Conservation (phyloP, 441 rosid species). For the Lepidium campestre region DNA sequence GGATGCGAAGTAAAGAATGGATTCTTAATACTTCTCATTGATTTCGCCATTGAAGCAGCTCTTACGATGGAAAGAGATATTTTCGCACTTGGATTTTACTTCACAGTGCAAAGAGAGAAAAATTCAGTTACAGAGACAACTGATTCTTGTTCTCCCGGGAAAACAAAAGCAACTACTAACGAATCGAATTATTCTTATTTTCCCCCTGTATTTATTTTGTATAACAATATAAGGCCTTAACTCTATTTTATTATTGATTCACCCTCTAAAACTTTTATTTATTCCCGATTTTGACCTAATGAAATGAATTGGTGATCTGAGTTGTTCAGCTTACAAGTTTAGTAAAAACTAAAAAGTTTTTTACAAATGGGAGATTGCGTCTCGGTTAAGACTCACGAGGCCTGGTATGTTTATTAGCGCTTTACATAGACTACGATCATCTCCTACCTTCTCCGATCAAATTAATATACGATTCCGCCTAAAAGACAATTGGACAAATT, state of each 20-base stretch:
- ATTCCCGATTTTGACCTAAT: too few relatives aligned
- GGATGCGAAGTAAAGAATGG: constrained; percentile 32
- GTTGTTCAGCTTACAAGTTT: not conserved
- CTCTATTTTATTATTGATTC: not conserved
- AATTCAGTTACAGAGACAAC: constrained; percentile 16
- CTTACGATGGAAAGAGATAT: not conserved
- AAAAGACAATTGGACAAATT: not conserved
- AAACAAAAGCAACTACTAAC: not conserved
- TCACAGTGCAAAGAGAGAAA: not conserved
- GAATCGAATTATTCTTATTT: not conserved
- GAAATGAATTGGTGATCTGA: not conserved
- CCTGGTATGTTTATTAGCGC: not conserved
- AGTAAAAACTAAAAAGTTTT: not conserved
- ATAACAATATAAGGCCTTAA: not conserved
- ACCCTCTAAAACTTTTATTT: not conserved
- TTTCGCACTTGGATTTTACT: not conserved
- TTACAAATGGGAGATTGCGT: not conserved
- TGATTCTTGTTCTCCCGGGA: constrained; percentile 16
- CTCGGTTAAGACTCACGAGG: not conserved
- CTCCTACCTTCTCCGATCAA: not conserved
- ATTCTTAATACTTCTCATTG: constrained; percentile 41
- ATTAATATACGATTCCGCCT: not conserved
- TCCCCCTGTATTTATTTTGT: not conserved
- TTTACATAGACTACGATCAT: not conserved
- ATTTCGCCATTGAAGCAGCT: constrained; percentile 53